Evolutionary conservation across 2,329 filamentous ascomycete genomes (phyloP), one percentile per base, ranked within the genome.

Genomic region (Botrytis porri): DNA sequence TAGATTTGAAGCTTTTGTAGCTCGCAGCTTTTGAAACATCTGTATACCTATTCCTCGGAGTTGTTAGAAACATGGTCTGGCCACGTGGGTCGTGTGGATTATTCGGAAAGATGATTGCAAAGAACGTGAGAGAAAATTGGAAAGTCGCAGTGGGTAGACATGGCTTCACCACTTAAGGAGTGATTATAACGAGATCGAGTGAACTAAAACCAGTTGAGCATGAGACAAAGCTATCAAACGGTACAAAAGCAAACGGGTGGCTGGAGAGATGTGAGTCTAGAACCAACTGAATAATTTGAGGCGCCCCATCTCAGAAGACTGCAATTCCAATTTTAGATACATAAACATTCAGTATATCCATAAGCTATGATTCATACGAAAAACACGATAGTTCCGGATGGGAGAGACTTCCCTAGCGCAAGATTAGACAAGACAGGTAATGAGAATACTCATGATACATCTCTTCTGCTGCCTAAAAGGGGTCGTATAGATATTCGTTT

Each of bases 31-130:
- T 22, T n/a, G 48, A 14, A 16, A 14, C 12, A 51, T 51, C 10
- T 2, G 3, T 1, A 14, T 14, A n/a, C n/a, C n/a, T n/a, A 51
- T 7, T n/a, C 3, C 0, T 4, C 25, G 7, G 10, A 6, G 48
- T n/a, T n/a, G 25, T n/a, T 51, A 8, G 48, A n/a, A 45, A 14
- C 25, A 12, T n/a, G 4, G 48, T n/a, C 48, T n/a, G 48, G 4
- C 4, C 25, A n/a, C 14, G 6, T 51, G 48, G 48, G 1, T 22
- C 10, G 22, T 48, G 20, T 25, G 22, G 6, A 25, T 51, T 10
- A 3, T n/a, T 51, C 12, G 0, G 4, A 16, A n/a, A n/a, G 25
- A n/a, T 51, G 12, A 12, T 25, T 51, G 22, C 9, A 48, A 51
- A 25, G 2, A 6, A 14, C 25, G 22, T 0, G 10, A 12, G 22